phyloP scores from a whole-genome alignment of 352 stramenopile species.

The Phytopythium vexans region DNA sequence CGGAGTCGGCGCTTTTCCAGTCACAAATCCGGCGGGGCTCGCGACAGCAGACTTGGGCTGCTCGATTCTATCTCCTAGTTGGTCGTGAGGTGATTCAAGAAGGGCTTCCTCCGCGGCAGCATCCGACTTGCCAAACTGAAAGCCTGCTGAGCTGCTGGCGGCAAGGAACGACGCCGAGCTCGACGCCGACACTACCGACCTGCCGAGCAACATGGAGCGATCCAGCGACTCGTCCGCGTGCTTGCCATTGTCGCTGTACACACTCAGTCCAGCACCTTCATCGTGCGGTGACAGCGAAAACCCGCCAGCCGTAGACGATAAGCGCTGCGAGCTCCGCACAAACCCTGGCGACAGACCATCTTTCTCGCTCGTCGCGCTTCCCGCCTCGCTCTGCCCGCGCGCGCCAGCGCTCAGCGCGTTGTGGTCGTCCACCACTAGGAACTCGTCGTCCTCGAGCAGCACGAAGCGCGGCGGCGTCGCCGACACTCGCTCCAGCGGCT shows the following conservation, averaged over 20 bases:
- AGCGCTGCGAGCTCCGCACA: no score
- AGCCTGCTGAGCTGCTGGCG: not conserved
- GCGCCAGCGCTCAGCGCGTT: not conserved
- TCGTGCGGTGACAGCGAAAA: no score
- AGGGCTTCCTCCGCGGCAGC: no score
- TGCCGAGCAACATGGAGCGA: conserved; percentile 47
- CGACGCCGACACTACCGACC: conserved; percentile 27
- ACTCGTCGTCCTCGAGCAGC: conserved; percentile 49
- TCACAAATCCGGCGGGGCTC: no score
- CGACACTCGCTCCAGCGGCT: conserved; percentile 9
- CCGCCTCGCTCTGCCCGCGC: not conserved
- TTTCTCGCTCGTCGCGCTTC: conserved; percentile 1
- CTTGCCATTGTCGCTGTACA: not conserved
- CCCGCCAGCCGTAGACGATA: no score
- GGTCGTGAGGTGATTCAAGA: no score
- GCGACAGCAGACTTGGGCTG: conserved; percentile 6
- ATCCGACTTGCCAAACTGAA: not conserved
- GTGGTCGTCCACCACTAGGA: conserved; percentile 24
- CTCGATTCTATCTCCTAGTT: conserved; percentile 3
- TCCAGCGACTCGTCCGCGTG: conserved; percentile 35
- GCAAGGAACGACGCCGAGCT: conserved; percentile 2
- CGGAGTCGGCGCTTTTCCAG: not conserved
- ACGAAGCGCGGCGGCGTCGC: conserved; percentile 50
- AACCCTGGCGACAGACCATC: not conserved
- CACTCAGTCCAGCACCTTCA: no score